phyloP scores from a whole-genome alignment of 2,329 filamentous ascomycete genomes.

The Aureobasidium subglaciale region DNA sequence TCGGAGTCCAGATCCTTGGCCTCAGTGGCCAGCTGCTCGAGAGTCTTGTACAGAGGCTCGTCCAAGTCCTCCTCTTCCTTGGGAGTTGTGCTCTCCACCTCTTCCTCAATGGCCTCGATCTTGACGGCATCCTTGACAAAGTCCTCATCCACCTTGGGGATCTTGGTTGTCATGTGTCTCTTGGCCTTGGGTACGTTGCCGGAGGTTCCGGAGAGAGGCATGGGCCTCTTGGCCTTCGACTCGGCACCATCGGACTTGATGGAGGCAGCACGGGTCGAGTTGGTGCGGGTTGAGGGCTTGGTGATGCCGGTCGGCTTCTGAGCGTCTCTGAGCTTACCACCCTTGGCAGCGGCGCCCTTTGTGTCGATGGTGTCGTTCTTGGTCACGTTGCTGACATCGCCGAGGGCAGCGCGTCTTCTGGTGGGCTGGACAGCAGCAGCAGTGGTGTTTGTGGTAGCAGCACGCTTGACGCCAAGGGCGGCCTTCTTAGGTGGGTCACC shows the following conservation, averaged over 20 bases:
- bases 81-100: constrained; percentile 25
- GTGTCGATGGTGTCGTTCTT: constrained; percentile 65
- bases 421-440: constrained; percentile 40
- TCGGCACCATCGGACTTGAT: constrained; percentile 47
- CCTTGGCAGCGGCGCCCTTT: constrained; percentile 57
- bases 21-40: constrained; percentile 31
- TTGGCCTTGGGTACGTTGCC: constrained; percentile 59
- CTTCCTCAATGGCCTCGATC: constrained; percentile 32
- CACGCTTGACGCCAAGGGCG: constrained; percentile 37
- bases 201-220: constrained; percentile 63
- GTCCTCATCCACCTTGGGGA: constrained; percentile 52
- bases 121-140: constrained; percentile 49
- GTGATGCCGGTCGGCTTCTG: constrained; percentile 75
- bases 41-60: constrained; percentile 23
- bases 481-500: constrained; percentile 53
- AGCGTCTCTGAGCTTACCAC: constrained; percentile 42
- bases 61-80: constrained; percentile 30
- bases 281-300: constrained; percentile 54
- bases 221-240: constrained; percentile 62
- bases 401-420: constrained; percentile 76
- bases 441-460: constrained; percentile 29
- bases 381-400: constrained; percentile 90
- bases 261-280: constrained; percentile 54
- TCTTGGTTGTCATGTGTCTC: constrained; percentile 50
- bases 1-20: constrained; percentile 71